Percentiles rank a stretch among this genome's conserved stretches.
These are phyloP conservation scores for Clitoria ternatea DNA, from an alignment of 306 rosid genomes.

Conservation along the genomic window DNA sequence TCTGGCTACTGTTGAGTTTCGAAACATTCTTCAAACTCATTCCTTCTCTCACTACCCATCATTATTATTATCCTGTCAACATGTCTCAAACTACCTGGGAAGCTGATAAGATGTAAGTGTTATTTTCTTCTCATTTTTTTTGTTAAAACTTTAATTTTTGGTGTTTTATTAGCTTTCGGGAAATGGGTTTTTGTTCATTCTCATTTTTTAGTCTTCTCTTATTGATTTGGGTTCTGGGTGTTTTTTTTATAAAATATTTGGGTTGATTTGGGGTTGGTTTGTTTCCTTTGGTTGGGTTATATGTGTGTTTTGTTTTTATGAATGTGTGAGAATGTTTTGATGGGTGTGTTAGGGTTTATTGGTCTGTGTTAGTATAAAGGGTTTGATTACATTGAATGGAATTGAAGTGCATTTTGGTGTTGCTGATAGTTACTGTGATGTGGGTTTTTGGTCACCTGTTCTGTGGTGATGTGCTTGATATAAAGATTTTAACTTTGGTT, in stretches of 20 bases:
- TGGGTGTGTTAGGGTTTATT: conserved; percentile 33
- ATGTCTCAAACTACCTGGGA: conserved; percentile 99
- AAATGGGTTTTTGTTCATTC: conserved; percentile 31
- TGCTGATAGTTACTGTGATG: not conserved
- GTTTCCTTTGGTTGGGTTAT: no score
- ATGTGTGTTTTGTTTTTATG: not conserved
- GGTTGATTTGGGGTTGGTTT: no score
- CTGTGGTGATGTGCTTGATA: no score
- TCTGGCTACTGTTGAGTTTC: conserved; percentile 38
- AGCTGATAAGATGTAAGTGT: conserved; percentile 95
- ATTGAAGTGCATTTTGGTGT: no score
- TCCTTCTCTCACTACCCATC: conserved; percentile 26
- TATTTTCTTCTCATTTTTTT: not conserved
- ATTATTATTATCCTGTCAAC: conserved; percentile 25
- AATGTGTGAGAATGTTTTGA: not conserved
- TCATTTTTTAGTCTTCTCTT: not conserved
- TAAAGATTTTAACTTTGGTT: no score
- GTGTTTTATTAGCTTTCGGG: not conserved
- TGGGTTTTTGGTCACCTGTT: no score
- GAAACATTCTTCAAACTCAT: conserved; percentile 15
- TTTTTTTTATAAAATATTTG: not conserved
- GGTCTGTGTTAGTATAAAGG: conserved; percentile 1
- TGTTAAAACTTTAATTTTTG: not conserved
- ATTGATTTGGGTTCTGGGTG: conserved; percentile 32
- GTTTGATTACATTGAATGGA: no score